These are phyloP conservation scores for Sporothrix pallida DNA, from an alignment of 2,329 filamentous ascomycete genomes.

Conservation along the genomic window DNA sequence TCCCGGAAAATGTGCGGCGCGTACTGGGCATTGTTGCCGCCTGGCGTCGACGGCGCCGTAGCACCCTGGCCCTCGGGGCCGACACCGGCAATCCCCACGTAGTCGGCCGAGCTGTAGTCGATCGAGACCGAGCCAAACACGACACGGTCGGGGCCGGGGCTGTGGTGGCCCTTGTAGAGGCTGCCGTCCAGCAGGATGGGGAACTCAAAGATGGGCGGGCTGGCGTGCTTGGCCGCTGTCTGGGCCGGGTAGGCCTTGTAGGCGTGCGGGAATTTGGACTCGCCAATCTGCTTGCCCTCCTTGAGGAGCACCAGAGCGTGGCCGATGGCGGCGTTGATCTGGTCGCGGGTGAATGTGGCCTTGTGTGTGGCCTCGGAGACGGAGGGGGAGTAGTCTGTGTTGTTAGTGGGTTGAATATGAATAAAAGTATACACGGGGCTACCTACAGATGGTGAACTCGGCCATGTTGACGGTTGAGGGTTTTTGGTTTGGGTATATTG, in stretches of 20 bases:
- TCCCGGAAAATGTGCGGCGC: constrained; percentile 26
- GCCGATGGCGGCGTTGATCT: constrained; percentile 33
- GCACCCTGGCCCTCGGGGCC: neutral
- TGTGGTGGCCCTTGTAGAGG: constrained; percentile 32
- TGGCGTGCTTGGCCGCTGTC: constrained; percentile 25
- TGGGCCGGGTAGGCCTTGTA: constrained; percentile 31
- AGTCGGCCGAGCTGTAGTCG: constrained; percentile 36
- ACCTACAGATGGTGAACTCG: constrained; percentile 30
- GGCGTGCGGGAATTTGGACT: constrained; percentile 33
- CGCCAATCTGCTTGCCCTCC: constrained; percentile 34
- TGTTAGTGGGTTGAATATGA: neutral
- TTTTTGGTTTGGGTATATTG: neutral
- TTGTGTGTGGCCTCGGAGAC: constrained; percentile 33
- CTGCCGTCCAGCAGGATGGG: constrained; percentile 32
- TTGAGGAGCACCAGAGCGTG: constrained; percentile 32
- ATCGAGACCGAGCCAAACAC: constrained; percentile 37
- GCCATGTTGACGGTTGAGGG: constrained; percentile 25
- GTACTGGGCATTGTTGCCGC: neutral
- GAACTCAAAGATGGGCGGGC: constrained; percentile 36
- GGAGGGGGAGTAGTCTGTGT: constrained; percentile 33
- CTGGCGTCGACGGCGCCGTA: neutral
- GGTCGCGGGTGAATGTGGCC: constrained; percentile 27
- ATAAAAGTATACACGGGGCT: no score
- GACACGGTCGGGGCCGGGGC: constrained; percentile 34
- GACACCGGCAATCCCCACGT: constrained; percentile 30